Evolutionary conservation across 495 filamentous ascomycete genomes (phyloP), one percentile per base, ranked within the genome.

Genomic region (Penicillium silybi): DNA sequence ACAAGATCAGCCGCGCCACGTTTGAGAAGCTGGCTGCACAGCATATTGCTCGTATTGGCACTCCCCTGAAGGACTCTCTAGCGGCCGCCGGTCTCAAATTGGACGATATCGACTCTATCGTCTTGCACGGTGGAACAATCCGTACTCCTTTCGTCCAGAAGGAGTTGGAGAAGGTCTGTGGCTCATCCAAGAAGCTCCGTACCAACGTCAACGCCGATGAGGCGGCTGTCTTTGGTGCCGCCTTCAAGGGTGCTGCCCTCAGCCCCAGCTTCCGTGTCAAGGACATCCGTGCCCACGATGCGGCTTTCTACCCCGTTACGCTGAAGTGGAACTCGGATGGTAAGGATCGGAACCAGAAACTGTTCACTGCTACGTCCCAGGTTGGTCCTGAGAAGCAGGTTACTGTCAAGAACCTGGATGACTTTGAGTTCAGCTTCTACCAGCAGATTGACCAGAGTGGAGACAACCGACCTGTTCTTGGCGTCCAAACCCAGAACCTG

Each of bases 141-240:
- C 84, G 95, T 32, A 97, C 92, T 22, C 95, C 95, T 6, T 97
- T 97, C 53, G 89, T 99, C 6, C 92, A 96, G 64, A 91, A 84
- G 68, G 77, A 87, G 64, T 82, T 99, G 23, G 93, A 97, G 72
- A 83, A 81, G 43, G 65, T 87, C 43, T 80, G 85, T 25, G 87
- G 87, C 9, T 78, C 76, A 15, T 75, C 82, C 6, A 82, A 85
- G 44, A 97, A 96, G 74, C 77, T 99, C 52, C 84, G 89, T 48
- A 85, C 86, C 58, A 97, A 92, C 61, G 95, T 99, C 58, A 99
- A 99, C 70, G 86, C 92, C 23, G 95, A 99, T 66, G 95, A 99
- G 72, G 84, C 95, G 15, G 93, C 95, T 43, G 93, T 96, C 15
- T 95, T 99, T 69, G 95, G 95, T 57, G 95, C 95, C 44, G 90